Percentiles rank a stretch among this genome's conserved stretches.
Conservation (phyloP, 2,329 filamentous ascomycete genomes). For the Colletotrichum tanaceti region DNA sequence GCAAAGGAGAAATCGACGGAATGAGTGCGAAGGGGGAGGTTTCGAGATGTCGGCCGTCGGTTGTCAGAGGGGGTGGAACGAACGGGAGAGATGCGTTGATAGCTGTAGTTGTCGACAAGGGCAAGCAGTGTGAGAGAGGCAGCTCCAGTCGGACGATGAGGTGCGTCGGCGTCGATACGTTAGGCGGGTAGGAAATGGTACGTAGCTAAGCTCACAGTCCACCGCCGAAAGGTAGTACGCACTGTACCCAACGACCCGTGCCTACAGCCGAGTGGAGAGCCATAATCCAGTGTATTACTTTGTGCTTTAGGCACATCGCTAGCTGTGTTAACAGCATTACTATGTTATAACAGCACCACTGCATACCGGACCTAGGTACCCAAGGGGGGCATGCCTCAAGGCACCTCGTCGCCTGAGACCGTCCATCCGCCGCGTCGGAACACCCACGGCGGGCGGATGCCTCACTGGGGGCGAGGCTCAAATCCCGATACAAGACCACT, state of each 20-base stretch:
- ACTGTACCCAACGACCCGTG: conserved; percentile 4
- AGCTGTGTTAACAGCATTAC: neutral
- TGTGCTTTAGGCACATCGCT: neutral
- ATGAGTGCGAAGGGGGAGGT: neutral
- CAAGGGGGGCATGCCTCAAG: neutral
- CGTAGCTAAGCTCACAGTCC: conserved; percentile 16
- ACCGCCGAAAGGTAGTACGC: too few species aligned
- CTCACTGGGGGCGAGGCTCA: conserved; percentile 5
- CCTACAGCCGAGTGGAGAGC: neutral
- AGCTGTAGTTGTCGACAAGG: conserved; percentile 13
- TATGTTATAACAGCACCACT: too few species aligned
- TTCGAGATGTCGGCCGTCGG: neutral
- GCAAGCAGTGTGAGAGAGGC: conserved; percentile 1
- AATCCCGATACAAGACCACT: conserved; percentile 21
- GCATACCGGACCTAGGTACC: neutral
- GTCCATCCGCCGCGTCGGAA: neutral
- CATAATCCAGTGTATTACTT: neutral
- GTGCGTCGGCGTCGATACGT: conserved; percentile 2
- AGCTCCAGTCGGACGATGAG: conserved; percentile 2
- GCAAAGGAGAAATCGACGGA: neutral
- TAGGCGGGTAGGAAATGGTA: conserved; percentile 7
- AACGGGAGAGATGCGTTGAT: neutral
- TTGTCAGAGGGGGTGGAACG: neutral
- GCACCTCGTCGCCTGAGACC: neutral
- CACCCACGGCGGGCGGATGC: neutral